Base-by-base conservation (phyloP, 2,329 filamentous ascomycete species). In the Diaporthe destruens region DNA sequence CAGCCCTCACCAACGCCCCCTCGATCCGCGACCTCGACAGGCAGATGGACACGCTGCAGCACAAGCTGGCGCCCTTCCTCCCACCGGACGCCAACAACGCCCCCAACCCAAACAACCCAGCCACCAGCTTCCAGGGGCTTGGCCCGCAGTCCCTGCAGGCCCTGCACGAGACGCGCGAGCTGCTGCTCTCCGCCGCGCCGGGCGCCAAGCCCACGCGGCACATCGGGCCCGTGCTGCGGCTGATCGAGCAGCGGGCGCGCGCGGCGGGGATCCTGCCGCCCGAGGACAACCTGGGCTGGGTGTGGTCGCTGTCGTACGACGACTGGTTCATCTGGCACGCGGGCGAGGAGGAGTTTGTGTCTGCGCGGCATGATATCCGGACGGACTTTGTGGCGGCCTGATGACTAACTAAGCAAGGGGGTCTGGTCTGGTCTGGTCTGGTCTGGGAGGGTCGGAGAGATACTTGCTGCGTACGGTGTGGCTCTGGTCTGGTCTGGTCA, bases 241-340 rank as follows among this genome's bases (percentile, higher is more conserved):
- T 9, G 8, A 55, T 72, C n/a, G 71, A 69, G 65, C 47, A n/a
- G n/a, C n/a, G n/a, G n/a, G 36, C 18, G 70, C 16, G 65, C 65
- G 8, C 71, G 63, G 4, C 71, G 16, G 44, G 71, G 20, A 25
- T 72, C 25, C 47, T 72, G 5, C 71, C 71, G 29, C 71, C 71
- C 14, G 3, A 42, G 56, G 66, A 70, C 29, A 39, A 23, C 36
- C 4, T 29, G 39, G 71, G 71, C 2, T 72, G 71, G 71, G 65
- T 68, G 6, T 72, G 71, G 66, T 47, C 36, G 47, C 69, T 59
- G 29, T 51, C n/a, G 7, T 63, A 57, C 16, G 67, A 66, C 23
- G 71, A 66, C 56, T 72, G 71, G 71, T 70, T 72, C 67, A 59
- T 68, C 36, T 72, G 71, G 71, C 34, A 53, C 2, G 63, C 9